Conservation (phyloP, 805 yeast genomes). For the Barnettozyma pratensis region DNA sequence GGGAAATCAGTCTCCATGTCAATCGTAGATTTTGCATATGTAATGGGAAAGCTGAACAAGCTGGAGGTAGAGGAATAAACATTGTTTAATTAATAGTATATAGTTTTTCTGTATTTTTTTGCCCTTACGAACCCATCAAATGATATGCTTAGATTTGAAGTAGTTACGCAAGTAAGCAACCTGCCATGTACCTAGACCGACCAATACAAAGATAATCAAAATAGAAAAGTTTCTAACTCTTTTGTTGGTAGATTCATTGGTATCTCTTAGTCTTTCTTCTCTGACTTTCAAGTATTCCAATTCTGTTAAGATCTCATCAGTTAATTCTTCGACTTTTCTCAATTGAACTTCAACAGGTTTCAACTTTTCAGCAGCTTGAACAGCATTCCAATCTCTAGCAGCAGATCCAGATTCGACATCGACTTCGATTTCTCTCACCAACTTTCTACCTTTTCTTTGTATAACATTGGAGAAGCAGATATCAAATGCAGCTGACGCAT, state of each 20-base stretch:
- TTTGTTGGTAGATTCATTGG: conserved; percentile 92
- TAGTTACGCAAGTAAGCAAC: conserved; percentile 85
- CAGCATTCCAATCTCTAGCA: conserved; percentile 96
- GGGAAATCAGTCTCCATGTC: conserved; percentile 32
- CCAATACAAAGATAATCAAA: conserved; percentile 58
- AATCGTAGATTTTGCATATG: conserved; percentile 42
- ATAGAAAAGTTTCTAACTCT: conserved; percentile 87
- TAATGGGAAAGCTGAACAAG: conserved; percentile 43
- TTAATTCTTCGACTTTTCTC: conserved; percentile 79
- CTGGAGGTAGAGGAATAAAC: background rate
- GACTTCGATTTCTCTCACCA: conserved; percentile 72
- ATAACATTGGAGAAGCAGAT: conserved; percentile 76
- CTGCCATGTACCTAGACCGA: conserved; percentile 89
- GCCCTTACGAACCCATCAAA: conserved; percentile 19
- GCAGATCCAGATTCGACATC: conserved; percentile 94
- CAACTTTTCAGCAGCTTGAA: conserved; percentile 88
- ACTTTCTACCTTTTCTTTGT: conserved; percentile 36
- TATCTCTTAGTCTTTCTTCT: conserved; percentile 91
- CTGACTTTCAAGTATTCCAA: conserved; percentile 79
- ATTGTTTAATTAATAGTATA: background rate
- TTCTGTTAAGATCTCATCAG: conserved; percentile 76
- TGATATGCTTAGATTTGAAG: conserved; percentile 81
- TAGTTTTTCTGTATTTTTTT: background rate
- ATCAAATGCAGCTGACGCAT: conserved; percentile 79
- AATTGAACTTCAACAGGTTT: conserved; percentile 90